Conservation (phyloP, 306 rosid species). For the Trifolium subterraneum region DNA sequence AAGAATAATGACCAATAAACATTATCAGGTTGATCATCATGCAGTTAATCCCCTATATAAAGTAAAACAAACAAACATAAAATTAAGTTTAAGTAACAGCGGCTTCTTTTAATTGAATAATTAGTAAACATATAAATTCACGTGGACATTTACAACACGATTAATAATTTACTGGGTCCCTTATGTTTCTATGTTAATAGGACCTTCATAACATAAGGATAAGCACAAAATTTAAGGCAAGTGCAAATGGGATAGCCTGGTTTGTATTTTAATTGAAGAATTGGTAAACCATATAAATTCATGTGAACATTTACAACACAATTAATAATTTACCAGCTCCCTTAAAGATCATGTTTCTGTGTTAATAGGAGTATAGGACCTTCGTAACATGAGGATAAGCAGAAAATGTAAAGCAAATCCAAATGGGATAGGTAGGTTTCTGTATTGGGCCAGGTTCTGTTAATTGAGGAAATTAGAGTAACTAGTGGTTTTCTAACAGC, state of each 20-base stretch:
- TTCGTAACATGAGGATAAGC: neutral
- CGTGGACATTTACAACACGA: neutral
- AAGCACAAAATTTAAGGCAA: neutral
- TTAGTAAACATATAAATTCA: conserved; percentile 19
- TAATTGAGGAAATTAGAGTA: conserved; percentile 1
- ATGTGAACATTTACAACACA: neutral
- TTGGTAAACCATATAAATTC: conserved; percentile 21
- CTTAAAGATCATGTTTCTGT: neutral
- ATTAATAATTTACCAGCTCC: neutral
- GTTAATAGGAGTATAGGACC: neutral
- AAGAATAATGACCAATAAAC: conserved; percentile 43
- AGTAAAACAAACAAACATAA: conserved; percentile 8
- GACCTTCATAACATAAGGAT: neutral
- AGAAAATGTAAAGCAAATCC: neutral
- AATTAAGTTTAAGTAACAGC: conserved; percentile 24
- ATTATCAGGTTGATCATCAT: conserved; percentile 28
- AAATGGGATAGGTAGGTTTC: conserved; percentile 1
- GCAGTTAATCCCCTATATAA: conserved; percentile 22
- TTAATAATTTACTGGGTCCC: conserved; percentile 6
- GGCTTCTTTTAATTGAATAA: neutral
- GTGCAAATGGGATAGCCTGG: neutral
- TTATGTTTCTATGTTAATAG: neutral
- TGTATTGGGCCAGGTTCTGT: neutral
- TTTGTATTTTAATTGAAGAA: neutral
- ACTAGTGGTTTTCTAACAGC: neutral